These are phyloP conservation scores for Lippia alba DNA, from an alignment of 305 asterid species.

Conservation along the genomic window DNA sequence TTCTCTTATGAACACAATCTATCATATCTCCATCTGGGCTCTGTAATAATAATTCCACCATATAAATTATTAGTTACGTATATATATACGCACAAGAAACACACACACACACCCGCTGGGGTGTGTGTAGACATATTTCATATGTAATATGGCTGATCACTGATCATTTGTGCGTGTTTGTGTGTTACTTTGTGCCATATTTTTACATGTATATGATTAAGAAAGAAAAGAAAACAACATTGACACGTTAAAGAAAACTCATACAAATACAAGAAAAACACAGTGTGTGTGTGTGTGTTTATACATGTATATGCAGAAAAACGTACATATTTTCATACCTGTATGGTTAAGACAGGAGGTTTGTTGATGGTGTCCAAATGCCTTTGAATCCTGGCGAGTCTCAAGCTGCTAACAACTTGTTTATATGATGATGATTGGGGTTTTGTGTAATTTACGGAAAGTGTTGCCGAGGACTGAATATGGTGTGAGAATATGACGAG, in stretches of 20 bases:
- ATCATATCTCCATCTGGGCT: slow-evolving; percentile 98
- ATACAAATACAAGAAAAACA: too few relatives aligned
- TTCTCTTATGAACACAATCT: slow-evolving; percentile 85
- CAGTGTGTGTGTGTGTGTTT: neutral
- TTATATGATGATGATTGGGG: slow-evolving; percentile 12
- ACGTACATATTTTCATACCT: slow-evolving; percentile 42
- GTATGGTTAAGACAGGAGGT: slow-evolving; percentile 72
- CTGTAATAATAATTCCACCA: slow-evolving; percentile 37
- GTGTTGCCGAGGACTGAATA: slow-evolving; percentile 24
- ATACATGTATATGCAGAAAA: slow-evolving; percentile 6
- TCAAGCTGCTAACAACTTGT: slow-evolving; percentile 66
- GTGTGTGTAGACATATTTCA: too few relatives aligned
- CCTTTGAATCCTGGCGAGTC: slow-evolving; percentile 76
- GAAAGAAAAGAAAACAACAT: too few relatives aligned
- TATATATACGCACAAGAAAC: too few relatives aligned
- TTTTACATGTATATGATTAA: too few relatives aligned
- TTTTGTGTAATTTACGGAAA: slow-evolving; percentile 55
- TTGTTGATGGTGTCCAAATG: slow-evolving; percentile 80
- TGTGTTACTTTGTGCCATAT: too few relatives aligned
- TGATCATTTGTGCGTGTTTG: too few relatives aligned
- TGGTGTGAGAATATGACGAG: slow-evolving; percentile 34
- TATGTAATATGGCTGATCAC: too few relatives aligned
- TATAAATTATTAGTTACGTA: too few relatives aligned
- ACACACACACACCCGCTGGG: neutral
- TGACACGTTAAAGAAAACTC: neutral